phyloP scores from a whole-genome alignment of 2,329 filamentous ascomycete genomes.

The Trichoderma lentiforme region DNA sequence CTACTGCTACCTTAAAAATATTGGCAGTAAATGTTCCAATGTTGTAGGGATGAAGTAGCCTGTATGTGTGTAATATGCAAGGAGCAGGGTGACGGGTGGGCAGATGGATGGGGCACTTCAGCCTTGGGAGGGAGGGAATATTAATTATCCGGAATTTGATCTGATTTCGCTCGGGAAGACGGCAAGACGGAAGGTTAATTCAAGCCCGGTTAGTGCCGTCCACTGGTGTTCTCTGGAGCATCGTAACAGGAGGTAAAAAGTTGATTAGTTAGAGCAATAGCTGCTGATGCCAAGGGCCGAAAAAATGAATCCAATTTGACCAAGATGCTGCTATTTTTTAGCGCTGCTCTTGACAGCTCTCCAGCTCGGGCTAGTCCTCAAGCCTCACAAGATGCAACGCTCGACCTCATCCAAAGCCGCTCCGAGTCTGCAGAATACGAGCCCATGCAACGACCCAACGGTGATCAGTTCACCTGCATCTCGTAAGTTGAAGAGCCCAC shows the following conservation, averaged over 20 bases:
- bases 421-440: neutral
- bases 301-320: neutral
- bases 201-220: neutral
- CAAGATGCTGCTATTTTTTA: neutral
- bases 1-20: neutral
- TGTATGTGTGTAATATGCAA: conserved; percentile 3
- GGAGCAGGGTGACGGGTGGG: neutral
- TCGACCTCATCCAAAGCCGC: neutral
- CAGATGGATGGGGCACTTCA: neutral
- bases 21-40: neutral
- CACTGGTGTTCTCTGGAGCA: neutral
- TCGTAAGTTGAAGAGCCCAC: neutral
- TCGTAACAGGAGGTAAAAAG: neutral
- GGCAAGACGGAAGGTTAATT: neutral
- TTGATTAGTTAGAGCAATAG: neutral
- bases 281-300: neutral
- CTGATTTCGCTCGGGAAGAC: neutral
- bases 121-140: neutral
- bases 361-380: neutral
- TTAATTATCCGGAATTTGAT: neutral
- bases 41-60: neutral
- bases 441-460: conserved; percentile 7
- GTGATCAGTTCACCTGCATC: conserved; percentile 5
- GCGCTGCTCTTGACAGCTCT: neutral
- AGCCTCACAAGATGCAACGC: neutral